Percentiles rank a stretch among this genome's conserved stretches.
Evolutionary conservation across 73 alveolate genomes (phyloP).

Genomic region (Tetrahymena borealis): DNA sequence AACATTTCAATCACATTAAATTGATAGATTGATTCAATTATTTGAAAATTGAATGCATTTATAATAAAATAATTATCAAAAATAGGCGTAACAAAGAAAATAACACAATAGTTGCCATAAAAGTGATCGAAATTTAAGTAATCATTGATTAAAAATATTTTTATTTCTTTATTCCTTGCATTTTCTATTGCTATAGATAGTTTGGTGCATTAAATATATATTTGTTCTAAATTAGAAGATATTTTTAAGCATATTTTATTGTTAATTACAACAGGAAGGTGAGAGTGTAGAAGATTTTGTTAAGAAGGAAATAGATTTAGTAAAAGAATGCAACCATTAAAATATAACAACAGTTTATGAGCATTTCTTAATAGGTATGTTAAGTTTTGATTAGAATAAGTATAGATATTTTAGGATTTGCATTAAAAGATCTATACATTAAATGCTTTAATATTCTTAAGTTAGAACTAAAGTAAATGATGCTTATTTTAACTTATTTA

Average conservation of each 20-base stretch:
- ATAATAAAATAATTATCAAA: too few relatives aligned
- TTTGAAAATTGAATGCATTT: too few relatives aligned
- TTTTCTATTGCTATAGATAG: too few relatives aligned
- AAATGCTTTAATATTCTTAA: too few relatives aligned
- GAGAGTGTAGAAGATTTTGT: not conserved
- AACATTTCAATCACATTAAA: not conserved
- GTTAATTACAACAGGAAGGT: conserved; percentile 10
- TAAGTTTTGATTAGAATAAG: too few relatives aligned
- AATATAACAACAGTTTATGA: conserved; percentile 66
- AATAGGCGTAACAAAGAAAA: conserved; percentile 47
- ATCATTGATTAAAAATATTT: too few relatives aligned
- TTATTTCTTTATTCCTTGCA: too few relatives aligned
- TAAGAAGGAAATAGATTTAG: conserved; percentile 65
- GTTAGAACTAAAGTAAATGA: not conserved
- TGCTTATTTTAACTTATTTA: conserved; percentile 2
- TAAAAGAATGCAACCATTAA: conserved; percentile 74
- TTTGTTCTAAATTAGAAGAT: too few relatives aligned
- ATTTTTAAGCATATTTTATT: not conserved
- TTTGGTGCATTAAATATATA: too few relatives aligned
- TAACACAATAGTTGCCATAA: conserved; percentile 58
- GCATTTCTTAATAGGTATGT: not conserved
- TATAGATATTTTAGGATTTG: too few relatives aligned
- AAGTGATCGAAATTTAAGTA: conserved; percentile 49
- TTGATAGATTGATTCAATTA: not conserved
- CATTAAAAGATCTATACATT: too few relatives aligned